Conservation (phyloP, 257 asterid species). For the Buddleja alternifolia region DNA sequence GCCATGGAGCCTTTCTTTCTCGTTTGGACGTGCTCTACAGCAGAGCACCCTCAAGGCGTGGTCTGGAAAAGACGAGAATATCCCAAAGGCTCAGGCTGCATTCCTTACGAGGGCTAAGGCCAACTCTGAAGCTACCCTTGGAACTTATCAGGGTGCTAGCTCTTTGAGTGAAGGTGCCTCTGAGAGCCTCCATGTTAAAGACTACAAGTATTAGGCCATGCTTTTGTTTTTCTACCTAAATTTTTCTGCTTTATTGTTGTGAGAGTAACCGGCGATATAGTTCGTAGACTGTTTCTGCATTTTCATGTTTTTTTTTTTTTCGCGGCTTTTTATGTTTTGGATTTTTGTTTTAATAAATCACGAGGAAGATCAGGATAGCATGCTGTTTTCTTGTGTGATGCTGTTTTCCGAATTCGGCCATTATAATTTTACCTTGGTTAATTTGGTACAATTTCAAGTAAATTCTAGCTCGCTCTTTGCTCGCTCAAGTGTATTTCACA, state of each 20-base stretch:
- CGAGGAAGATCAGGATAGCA: conserved; percentile 20
- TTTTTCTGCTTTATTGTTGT: conserved; percentile 13
- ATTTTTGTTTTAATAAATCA: conserved; percentile 34
- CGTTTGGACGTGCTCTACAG: conserved; percentile 95
- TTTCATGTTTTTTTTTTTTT: conserved; percentile 14
- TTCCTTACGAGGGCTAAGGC: conserved; percentile 80
- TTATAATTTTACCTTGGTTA: too few species aligned
- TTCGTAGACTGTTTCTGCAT: conserved; percentile 24
- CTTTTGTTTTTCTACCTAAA: conserved; percentile 6
- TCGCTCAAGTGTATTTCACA: too few species aligned
- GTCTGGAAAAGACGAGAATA: conserved; percentile 80
- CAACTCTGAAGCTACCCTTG: conserved; percentile 89
- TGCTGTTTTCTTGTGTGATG: conserved; percentile 27
- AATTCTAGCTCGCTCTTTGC: too few species aligned
- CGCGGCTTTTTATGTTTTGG: too few species aligned
- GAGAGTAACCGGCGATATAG: conserved; percentile 5
- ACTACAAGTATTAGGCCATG: conserved; percentile 67
- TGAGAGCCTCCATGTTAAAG: conserved; percentile 90
- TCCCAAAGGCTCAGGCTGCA: conserved; percentile 74
- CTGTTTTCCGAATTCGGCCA: conserved; percentile 4
- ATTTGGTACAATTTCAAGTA: too few species aligned
- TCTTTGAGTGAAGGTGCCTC: conserved; percentile 72
- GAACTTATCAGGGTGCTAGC: conserved; percentile 60
- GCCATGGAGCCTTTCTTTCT: conserved; percentile 88
- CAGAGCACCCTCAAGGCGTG: conserved; percentile 94